Conservation (phyloP, 192 early-diverging fungal species). For the Thamnidium elegans region DNA sequence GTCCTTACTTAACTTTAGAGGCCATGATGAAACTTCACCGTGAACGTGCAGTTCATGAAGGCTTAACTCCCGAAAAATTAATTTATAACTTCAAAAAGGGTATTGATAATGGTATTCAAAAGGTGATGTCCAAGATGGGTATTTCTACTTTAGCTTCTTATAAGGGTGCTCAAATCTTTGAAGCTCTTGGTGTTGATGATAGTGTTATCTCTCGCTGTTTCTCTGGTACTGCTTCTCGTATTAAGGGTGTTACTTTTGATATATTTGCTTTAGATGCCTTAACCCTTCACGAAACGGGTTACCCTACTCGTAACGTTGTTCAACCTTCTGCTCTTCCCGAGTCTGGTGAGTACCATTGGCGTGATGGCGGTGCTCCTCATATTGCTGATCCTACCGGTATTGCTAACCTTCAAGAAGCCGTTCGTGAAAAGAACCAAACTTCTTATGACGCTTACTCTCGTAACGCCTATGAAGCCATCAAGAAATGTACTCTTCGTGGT, state of each 20-base stretch:
- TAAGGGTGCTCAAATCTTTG: constrained; percentile 99
- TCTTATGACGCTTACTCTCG: constrained; percentile 86
- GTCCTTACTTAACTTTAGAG: constrained; percentile 92
- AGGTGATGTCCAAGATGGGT: constrained; percentile 99
- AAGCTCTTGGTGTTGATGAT: constrained; percentile 88
- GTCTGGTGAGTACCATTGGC: constrained; percentile 97
- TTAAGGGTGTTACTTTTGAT: constrained; percentile 86
- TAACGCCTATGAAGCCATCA: constrained; percentile 77
- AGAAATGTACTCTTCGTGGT: constrained; percentile 92
- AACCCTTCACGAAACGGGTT: constrained; percentile 82
- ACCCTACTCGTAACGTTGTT: constrained; percentile 67
- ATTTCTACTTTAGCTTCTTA: constrained; percentile 97
- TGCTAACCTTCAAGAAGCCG: constrained; percentile 93
- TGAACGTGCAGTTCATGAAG: constrained; percentile 66
- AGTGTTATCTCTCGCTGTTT: constrained; percentile 91
- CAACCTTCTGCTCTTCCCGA: constrained; percentile 73
- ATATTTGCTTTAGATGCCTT: constrained; percentile 86
- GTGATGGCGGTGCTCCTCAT: constrained; percentile 88
- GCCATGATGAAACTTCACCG: constrained; percentile 86
- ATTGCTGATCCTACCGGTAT: constrained; percentile 90
- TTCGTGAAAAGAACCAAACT: constrained; percentile 84
- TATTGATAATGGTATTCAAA: constrained; percentile 91
- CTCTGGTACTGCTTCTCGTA: constrained; percentile 91
- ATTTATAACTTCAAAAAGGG: constrained; percentile 85
- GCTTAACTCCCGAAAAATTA: constrained; percentile 65